Evolutionary conservation across 2,329 filamentous ascomycete genomes (phyloP).

Genomic region (Metarhizium brunneum): DNA sequence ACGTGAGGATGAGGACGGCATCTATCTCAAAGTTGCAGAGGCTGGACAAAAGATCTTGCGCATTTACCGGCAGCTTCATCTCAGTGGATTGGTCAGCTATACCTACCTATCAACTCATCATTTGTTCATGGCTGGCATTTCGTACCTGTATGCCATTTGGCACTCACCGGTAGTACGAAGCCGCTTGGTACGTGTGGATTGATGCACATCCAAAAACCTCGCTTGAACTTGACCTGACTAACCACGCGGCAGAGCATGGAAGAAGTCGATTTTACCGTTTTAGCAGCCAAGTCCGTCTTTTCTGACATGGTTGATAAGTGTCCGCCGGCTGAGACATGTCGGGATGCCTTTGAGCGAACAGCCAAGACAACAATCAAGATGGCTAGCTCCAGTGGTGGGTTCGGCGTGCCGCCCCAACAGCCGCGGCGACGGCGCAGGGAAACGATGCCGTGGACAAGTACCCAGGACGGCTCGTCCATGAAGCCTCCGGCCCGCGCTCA

Average conservation of each 20-base stretch:
- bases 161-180: slow-evolving; percentile 84
- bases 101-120: slow-evolving; percentile 94
- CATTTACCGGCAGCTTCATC: slow-evolving; percentile 81
- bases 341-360: slow-evolving; percentile 90
- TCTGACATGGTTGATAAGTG: slow-evolving; percentile 90
- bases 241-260: slow-evolving; percentile 57
- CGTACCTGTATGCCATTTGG: slow-evolving; percentile 95
- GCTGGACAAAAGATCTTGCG: slow-evolving; percentile 88
- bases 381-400: slow-evolving; percentile 80
- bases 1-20: slow-evolving; percentile 75
- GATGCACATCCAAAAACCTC: not conserved
- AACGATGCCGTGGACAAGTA: slow-evolving; percentile 20
- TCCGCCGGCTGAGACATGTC: slow-evolving; percentile 86
- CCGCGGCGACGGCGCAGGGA: slow-evolving; percentile 17
- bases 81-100: slow-evolving; percentile 85
- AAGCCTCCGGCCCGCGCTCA: slow-evolving; percentile 12
- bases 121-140: slow-evolving; percentile 93
- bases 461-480: slow-evolving; percentile 16
- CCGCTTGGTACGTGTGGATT: slow-evolving; percentile 56
- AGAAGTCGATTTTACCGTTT: slow-evolving; percentile 93
- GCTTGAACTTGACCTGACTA: not conserved
- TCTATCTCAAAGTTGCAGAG: slow-evolving; percentile 91
- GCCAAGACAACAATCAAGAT: slow-evolving; percentile 93
- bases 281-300: slow-evolving; percentile 87
- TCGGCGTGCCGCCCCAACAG: slow-evolving; percentile 39